phyloP scores from a whole-genome alignment of 179 eudicot species.

The Silene coronaria region DNA sequence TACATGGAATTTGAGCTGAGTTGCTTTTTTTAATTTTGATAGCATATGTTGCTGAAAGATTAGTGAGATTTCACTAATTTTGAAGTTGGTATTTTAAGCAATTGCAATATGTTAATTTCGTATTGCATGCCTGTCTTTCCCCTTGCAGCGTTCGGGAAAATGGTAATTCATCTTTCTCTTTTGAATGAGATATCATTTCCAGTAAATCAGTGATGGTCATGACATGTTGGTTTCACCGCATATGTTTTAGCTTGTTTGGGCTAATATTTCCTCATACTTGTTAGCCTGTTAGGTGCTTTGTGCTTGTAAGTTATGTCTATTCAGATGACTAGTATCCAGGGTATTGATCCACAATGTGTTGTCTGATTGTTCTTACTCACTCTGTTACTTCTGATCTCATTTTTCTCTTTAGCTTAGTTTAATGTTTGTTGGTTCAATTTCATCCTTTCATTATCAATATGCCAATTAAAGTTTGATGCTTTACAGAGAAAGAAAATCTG shows the following conservation, averaged over 20 bases:
- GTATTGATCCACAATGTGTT: not conserved
- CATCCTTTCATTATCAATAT: not conserved
- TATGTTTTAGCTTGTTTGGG: not conserved
- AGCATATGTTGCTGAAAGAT: not conserved
- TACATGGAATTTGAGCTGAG: not conserved
- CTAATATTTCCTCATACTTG: not conserved
- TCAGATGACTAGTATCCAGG: not conserved
- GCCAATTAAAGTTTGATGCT: slow-evolving; percentile 8
- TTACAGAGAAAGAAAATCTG: slow-evolving; percentile 45
- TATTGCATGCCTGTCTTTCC: not conserved
- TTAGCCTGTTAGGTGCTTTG: not conserved
- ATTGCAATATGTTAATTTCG: not conserved
- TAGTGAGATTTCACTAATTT: not conserved
- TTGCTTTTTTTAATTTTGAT: not conserved
- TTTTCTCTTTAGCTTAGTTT: not conserved
- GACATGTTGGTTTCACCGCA: not conserved
- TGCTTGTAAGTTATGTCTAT: not conserved
- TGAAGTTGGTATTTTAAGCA: not conserved
- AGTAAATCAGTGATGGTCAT: not conserved
- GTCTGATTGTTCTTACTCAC: not conserved
- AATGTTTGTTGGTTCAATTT: not conserved
- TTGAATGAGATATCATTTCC: not conserved
- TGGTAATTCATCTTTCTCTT: not conserved
- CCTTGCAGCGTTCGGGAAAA: not conserved
- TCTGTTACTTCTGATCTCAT: not conserved